Conservation (phyloP, 2,329 filamentous ascomycete species). For the Fusarium dimerum region DNA sequence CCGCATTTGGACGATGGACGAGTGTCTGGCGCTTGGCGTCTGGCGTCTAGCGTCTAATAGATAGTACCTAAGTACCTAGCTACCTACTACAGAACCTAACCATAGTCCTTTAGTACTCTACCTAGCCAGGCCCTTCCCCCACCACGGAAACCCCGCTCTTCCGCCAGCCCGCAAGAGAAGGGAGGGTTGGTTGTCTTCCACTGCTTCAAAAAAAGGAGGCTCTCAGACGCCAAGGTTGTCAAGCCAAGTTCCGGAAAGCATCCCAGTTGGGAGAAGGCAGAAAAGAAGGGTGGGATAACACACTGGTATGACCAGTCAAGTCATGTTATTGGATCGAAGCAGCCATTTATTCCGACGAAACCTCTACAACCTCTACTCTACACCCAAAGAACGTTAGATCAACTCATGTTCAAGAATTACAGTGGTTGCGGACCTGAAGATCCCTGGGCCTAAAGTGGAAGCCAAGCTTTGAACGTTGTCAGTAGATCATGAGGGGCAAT, state of each 20-base stretch:
- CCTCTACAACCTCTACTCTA: too few species aligned
- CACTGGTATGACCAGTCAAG: not conserved
- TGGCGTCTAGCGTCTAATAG: not conserved
- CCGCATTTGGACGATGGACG: constrained; percentile 14
- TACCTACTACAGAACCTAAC: too few species aligned
- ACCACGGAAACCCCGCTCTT: constrained; percentile 2
- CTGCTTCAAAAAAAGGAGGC: too few species aligned
- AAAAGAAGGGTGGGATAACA: not conserved
- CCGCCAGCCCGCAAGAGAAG: constrained; percentile 3
- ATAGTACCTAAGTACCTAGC: too few species aligned
- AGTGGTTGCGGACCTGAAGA: not conserved
- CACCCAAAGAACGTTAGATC: too few species aligned
- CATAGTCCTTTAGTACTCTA: too few species aligned
- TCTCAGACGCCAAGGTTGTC: not conserved
- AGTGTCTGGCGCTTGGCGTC: constrained; percentile 11
- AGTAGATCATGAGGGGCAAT: too few species aligned
- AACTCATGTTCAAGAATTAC: not conserved
- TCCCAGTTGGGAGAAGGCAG: not conserved
- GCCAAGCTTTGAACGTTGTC: not conserved
- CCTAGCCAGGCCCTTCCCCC: constrained; percentile 5
- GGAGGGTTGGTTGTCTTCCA: not conserved
- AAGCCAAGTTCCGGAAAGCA: not conserved
- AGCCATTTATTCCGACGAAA: too few species aligned
- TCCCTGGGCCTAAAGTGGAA: not conserved
- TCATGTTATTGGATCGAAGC: not conserved